Evolutionary conservation across 805 yeast species (phyloP).

Genomic region (Kazachstania martiniae): DNA sequence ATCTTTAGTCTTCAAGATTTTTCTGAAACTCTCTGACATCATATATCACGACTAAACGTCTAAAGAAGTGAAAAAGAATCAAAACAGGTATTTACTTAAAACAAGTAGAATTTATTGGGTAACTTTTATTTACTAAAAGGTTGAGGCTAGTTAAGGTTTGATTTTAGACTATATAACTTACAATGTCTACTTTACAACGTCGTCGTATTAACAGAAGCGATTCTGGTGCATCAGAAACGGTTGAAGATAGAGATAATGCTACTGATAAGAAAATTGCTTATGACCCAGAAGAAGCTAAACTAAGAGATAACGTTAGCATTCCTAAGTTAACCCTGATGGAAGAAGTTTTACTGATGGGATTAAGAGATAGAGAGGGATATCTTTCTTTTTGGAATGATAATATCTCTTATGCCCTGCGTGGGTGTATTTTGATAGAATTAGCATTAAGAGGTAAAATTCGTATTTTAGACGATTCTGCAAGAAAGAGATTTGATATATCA

Average conservation of each 20-base stretch:
- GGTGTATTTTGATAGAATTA: conserved; percentile 84
- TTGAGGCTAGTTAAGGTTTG: too few species aligned
- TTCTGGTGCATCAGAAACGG: conserved; percentile 6
- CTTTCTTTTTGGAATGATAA: conserved; percentile 97
- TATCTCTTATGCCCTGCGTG: conserved; percentile 90
- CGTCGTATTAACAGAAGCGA: conserved; percentile 51
- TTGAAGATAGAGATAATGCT: conserved; percentile 4
- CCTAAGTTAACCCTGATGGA: conserved; percentile 92
- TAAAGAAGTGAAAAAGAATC: too few species aligned
- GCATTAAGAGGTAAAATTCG: conserved; percentile 85
- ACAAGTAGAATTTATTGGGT: too few species aligned
- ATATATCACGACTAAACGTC: too few species aligned
- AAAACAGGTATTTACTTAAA: too few species aligned
- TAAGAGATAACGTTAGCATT: conserved; percentile 29
- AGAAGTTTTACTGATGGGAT: conserved; percentile 85
- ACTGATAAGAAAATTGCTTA: conserved; percentile 56
- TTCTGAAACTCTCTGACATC: too few species aligned
- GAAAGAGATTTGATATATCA: conserved; percentile 76
- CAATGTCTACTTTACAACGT: conserved; percentile 60
- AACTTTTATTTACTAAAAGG: too few species aligned
- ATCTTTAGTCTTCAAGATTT: too few species aligned
- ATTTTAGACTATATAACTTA: too few species aligned
- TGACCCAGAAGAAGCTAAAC: conserved; percentile 52
- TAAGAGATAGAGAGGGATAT: conserved; percentile 93
- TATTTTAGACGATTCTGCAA: conserved; percentile 83